phyloP scores from a whole-genome alignment of 2,329 filamentous ascomycete species.

The Trichoderma oligosporum region DNA sequence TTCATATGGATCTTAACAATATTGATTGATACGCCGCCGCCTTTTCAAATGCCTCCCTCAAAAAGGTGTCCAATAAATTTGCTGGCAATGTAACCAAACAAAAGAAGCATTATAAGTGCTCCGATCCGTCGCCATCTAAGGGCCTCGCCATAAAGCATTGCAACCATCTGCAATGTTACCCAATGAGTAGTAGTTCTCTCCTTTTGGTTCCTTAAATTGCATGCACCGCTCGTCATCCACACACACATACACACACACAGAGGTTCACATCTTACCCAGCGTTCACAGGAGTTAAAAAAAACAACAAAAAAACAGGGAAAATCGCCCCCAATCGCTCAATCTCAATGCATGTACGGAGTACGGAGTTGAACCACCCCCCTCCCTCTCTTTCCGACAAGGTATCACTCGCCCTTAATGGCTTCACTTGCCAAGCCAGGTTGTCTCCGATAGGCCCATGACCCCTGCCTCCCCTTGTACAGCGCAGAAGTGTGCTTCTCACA shows the following conservation, averaged over 20 bases:
- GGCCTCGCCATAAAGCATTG: not conserved
- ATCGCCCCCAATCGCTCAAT: slow-evolving; percentile 2
- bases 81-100: not conserved
- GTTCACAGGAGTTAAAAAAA: not conserved
- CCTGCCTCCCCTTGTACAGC: slow-evolving; percentile 8
- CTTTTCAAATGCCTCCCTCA: not conserved
- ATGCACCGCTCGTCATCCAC: slow-evolving; percentile 4
- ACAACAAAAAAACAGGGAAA: not conserved
- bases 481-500: slow-evolving; percentile 8
- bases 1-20: no score
- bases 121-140: slow-evolving; percentile 4
- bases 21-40: not conserved
- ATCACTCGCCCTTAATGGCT: not conserved
- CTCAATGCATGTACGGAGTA: not conserved
- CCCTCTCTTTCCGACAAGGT: slow-evolving; percentile 2
- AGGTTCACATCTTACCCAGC: not conserved
- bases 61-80: not conserved
- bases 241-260: not conserved
- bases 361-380: not conserved
- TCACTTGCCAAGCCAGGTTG: slow-evolving; percentile 7
- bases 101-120: slow-evolving; percentile 1
- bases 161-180: not conserved
- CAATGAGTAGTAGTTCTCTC: not conserved
- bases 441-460: slow-evolving; percentile 10
- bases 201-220: not conserved